Conservation (phyloP, 1,139 yeast genomes). For the Protomyces lactucae-debilis region DNA sequence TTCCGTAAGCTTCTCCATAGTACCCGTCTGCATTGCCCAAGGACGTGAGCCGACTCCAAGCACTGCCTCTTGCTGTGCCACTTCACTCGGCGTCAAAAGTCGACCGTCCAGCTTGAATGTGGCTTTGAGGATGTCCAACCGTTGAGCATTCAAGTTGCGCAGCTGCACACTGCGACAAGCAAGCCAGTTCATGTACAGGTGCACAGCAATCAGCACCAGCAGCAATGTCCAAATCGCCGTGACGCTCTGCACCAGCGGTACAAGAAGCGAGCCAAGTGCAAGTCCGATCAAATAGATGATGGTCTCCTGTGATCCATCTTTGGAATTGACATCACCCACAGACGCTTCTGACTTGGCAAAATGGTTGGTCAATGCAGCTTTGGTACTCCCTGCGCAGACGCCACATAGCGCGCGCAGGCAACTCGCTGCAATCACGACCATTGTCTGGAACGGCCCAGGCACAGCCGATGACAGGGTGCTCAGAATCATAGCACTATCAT, state of each 20-base stretch:
- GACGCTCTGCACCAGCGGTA: conserved; percentile 31
- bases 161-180: conserved; percentile 41
- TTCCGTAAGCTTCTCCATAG: not conserved
- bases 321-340: conserved; percentile 41
- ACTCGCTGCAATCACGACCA: conserved; percentile 39
- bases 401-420: conserved; percentile 40
- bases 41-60: not conserved
- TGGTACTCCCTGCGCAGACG: conserved; percentile 43
- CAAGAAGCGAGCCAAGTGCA: conserved; percentile 40
- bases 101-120: not conserved
- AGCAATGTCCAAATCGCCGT: conserved; percentile 38
- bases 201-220: conserved; percentile 36
- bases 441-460: conserved; percentile 33
- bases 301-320: conserved; percentile 43
- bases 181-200: conserved; percentile 40
- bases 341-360: conserved; percentile 38
- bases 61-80: not conserved
- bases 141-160: conserved; percentile 39
- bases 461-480: conserved; percentile 41
- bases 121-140: conserved; percentile 37
- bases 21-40: not conserved
- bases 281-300: conserved; percentile 42
- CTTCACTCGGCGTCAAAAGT: not conserved
- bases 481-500: conserved; percentile 41
- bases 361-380: conserved; percentile 43